A percentile compares a stretch with the other conserved stretches of the same genome.
These are phyloP conservation scores for Penicillium simplicissimum DNA, from an alignment of 495 filamentous ascomycete genomes.

Conservation along the genomic window DNA sequence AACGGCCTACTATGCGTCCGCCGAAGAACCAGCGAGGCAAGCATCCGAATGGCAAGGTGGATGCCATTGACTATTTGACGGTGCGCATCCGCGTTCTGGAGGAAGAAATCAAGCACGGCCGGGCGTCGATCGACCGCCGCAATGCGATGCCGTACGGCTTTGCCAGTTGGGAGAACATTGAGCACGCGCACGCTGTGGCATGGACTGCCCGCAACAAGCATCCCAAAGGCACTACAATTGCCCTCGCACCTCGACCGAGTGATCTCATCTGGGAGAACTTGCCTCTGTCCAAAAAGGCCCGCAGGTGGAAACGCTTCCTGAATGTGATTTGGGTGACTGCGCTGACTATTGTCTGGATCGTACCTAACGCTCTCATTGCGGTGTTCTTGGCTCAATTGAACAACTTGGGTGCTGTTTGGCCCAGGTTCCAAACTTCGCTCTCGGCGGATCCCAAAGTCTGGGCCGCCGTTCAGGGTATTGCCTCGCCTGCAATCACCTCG, in stretches of 20 bases:
- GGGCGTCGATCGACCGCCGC: constrained; percentile 78
- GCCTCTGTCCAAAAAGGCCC: constrained; percentile 61
- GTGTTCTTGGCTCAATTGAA: constrained; percentile 85
- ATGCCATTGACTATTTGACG: constrained; percentile 92
- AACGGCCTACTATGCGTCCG: constrained; percentile 76
- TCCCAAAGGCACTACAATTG: constrained; percentile 74
- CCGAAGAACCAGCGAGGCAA: constrained; percentile 64
- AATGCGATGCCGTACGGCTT: constrained; percentile 91
- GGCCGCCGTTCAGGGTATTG: constrained; percentile 91
- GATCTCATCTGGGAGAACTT: constrained; percentile 98
- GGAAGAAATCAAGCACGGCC: constrained; percentile 77
- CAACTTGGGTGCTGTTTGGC: constrained; percentile 81
- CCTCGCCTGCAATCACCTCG: constrained; percentile 87
- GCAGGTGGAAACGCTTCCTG: constrained; percentile 70
- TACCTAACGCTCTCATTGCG: constrained; percentile 93
- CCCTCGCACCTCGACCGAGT: constrained; percentile 79
- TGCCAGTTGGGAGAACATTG: constrained; percentile 85
- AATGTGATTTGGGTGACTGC: constrained; percentile 81
- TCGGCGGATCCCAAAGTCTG: constrained; percentile 62
- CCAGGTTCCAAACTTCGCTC: constrained; percentile 66
- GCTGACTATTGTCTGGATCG: constrained; percentile 85
- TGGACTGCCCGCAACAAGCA: constrained; percentile 77
- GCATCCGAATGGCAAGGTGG: constrained; percentile 58
- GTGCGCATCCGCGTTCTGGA: constrained; percentile 82
- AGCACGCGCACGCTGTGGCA: constrained; percentile 85